Conservation (phyloP, 2,329 filamentous ascomycete genomes). For the Alternaria novae-zelandiae region DNA sequence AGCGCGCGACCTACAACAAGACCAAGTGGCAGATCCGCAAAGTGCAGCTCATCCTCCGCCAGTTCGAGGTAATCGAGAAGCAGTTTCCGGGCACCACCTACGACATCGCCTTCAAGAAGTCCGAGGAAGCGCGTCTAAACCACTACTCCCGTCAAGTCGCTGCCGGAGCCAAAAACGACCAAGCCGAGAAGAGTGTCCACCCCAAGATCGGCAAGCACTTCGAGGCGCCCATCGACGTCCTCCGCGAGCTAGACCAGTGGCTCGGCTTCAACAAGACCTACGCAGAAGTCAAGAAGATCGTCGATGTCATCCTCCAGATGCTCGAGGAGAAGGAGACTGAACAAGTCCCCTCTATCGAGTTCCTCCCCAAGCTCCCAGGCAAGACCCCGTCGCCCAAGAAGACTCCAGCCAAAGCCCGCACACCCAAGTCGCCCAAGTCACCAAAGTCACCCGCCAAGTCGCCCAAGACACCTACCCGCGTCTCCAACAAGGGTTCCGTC, state of each 20-base stretch:
- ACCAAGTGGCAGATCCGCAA: constrained; percentile 44
- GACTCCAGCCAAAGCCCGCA: constrained; percentile 7
- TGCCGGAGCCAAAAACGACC: constrained; percentile 10
- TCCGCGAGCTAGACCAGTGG: constrained; percentile 35
- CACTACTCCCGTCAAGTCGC: constrained; percentile 35
- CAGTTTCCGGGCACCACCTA: constrained; percentile 41
- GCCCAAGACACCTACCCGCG: constrained; percentile 13
- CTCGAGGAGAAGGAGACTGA: constrained; percentile 31
- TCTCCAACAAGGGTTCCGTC: constrained; percentile 32
- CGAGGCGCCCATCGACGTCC: constrained; percentile 43
- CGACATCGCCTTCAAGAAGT: constrained; percentile 44
- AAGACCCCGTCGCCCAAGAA: constrained; percentile 19
- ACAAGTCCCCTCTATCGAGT: constrained; percentile 40
- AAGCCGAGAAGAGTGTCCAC: constrained; percentile 17
- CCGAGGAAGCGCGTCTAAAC: constrained; percentile 43
- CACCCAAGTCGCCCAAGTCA: constrained; percentile 12
- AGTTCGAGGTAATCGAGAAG: constrained; percentile 41
- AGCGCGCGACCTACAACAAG: constrained; percentile 49
- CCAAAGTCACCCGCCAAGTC: constrained; percentile 15
- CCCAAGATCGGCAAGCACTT: constrained; percentile 31
- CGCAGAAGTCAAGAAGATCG: constrained; percentile 24
- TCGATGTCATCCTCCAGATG: constrained; percentile 39
- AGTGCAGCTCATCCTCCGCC: constrained; percentile 39
- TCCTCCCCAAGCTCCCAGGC: constrained; percentile 36
- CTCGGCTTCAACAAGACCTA: constrained; percentile 31